phyloP scores from a whole-genome alignment of 140 eudicot species.

The Anethum foeniculum region DNA sequence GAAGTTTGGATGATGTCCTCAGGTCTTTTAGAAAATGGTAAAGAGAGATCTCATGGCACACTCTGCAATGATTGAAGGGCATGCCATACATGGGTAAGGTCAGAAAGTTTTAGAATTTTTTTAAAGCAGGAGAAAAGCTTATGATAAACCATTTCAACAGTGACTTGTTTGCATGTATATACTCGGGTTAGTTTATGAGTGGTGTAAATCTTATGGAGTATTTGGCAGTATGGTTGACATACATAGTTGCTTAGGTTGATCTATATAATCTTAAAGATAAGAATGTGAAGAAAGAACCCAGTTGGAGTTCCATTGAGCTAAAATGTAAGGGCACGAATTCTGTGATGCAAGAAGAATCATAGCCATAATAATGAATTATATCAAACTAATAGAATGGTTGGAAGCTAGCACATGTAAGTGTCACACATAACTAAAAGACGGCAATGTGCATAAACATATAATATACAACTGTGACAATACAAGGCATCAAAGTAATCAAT shows the following conservation, averaged over 20 bases:
- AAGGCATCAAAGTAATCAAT: not conserved
- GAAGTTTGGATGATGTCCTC: slow-evolving; percentile 16
- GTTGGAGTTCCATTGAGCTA: slow-evolving; percentile 18
- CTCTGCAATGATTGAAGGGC: slow-evolving; percentile 23
- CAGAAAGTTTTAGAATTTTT: slow-evolving; percentile 14
- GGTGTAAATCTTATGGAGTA: slow-evolving; percentile 5
- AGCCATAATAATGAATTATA: slow-evolving; percentile 11
- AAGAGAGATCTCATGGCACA: slow-evolving; percentile 17
- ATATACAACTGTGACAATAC: no score
- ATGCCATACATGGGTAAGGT: slow-evolving; percentile 16
- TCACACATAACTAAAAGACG: not conserved
- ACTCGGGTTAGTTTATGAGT: slow-evolving; percentile 23
- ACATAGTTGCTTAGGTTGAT: slow-evolving; percentile 22
- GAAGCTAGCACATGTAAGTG: not conserved
- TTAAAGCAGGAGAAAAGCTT: slow-evolving; percentile 11
- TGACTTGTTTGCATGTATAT: slow-evolving; percentile 21
- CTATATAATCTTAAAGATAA: not conserved
- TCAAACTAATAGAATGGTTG: slow-evolving; percentile 11
- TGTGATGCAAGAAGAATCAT: slow-evolving; percentile 10
- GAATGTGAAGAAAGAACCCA: slow-evolving; percentile 6
- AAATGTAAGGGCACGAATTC: slow-evolving; percentile 5
- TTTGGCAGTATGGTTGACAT: slow-evolving; percentile 29
- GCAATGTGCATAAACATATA: not conserved
- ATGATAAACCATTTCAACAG: slow-evolving; percentile 21
- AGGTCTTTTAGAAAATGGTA: slow-evolving; percentile 15